Evolutionary conservation across 176 grass and related monocot species (phyloP).

Genomic region (Calamus simplicifolius): DNA sequence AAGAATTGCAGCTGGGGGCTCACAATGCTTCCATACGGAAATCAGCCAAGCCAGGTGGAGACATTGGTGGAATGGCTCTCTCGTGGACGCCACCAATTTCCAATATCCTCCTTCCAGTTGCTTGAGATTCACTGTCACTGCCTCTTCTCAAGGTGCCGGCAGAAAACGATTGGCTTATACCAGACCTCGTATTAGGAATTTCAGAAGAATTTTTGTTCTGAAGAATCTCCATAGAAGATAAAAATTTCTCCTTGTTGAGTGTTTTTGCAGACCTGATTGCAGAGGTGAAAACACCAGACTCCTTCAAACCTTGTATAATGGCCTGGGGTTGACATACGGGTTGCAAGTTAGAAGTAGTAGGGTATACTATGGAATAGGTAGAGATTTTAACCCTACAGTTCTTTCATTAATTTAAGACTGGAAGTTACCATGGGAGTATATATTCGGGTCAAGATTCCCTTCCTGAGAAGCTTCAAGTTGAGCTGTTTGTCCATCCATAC

Average conservation of each 20-base stretch:
- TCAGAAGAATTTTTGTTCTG: slow-evolving; percentile 24
- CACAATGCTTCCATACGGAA: slow-evolving; percentile 18
- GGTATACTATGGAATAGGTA: too few relatives aligned
- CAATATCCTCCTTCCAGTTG: slow-evolving; percentile 61
- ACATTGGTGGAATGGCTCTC: slow-evolving; percentile 66
- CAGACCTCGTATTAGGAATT: slow-evolving; percentile 22
- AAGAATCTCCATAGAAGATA: slow-evolving; percentile 24
- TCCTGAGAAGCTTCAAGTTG: slow-evolving; percentile 89
- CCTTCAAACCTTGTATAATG: slow-evolving; percentile 90
- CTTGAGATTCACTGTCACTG: slow-evolving; percentile 26
- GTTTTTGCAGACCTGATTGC: slow-evolving; percentile 68
- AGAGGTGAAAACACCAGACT: slow-evolving; percentile 67
- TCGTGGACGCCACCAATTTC: slow-evolving; percentile 40
- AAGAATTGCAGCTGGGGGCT: too few relatives aligned
- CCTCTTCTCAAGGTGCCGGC: slow-evolving; percentile 14
- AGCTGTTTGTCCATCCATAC: slow-evolving; percentile 80
- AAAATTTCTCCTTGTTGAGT: slow-evolving; percentile 31
- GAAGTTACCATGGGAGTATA: slow-evolving; percentile 89
- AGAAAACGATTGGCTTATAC: background rate
- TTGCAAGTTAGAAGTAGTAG: slow-evolving; percentile 16
- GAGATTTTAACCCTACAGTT: too few relatives aligned
- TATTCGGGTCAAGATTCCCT: slow-evolving; percentile 85
- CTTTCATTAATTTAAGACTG: background rate
- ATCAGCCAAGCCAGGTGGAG: slow-evolving; percentile 45
- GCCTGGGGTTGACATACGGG: slow-evolving; percentile 27